phyloP scores from a whole-genome alignment of 768 basidiomycete species.

The Infundibulicybe gibba region DNA sequence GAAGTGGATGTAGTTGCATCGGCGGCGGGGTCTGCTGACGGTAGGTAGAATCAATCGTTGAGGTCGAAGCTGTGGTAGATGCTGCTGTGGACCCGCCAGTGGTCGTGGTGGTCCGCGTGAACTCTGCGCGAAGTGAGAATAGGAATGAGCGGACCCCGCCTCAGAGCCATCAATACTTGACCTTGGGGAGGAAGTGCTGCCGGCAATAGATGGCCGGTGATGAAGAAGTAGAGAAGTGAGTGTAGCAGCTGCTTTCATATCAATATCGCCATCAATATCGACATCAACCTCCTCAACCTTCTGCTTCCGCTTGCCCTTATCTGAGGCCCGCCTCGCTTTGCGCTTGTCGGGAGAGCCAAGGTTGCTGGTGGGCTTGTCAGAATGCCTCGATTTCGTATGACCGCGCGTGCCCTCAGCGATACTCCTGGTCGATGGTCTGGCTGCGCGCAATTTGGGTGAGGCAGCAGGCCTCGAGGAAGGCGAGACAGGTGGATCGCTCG shows the following conservation, averaged over 20 bases:
- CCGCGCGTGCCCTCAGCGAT: constrained; percentile 46
- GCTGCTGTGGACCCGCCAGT: constrained; percentile 33
- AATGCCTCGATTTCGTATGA: constrained; percentile 32
- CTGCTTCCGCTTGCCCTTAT: constrained; percentile 49
- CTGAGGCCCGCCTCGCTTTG: constrained; percentile 34
- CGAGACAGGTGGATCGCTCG: constrained; percentile 61
- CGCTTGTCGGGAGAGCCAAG: constrained; percentile 36
- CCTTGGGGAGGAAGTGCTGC: constrained; percentile 63
- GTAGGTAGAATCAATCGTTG: constrained; percentile 23
- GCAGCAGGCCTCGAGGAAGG: constrained; percentile 44
- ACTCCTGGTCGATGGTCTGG: constrained; percentile 37
- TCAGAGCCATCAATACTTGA: constrained; percentile 73
- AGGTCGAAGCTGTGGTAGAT: constrained; percentile 34
- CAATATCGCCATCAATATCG: constrained; percentile 55
- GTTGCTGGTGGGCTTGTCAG: constrained; percentile 26
- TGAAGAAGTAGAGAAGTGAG: constrained; percentile 69
- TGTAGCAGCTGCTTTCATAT: constrained; percentile 82
- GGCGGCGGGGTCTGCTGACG: constrained; percentile 38
- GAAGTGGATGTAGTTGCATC: constrained; percentile 18
- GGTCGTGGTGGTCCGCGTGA: constrained; percentile 50
- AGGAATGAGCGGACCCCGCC: constrained; percentile 55
- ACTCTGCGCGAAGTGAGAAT: constrained; percentile 64
- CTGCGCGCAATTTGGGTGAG: constrained; percentile 37
- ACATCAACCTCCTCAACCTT: constrained; percentile 24
- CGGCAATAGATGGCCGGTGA: constrained; percentile 56